Conservation (phyloP, 306 rosid genomes). For the Vigna radiata region DNA sequence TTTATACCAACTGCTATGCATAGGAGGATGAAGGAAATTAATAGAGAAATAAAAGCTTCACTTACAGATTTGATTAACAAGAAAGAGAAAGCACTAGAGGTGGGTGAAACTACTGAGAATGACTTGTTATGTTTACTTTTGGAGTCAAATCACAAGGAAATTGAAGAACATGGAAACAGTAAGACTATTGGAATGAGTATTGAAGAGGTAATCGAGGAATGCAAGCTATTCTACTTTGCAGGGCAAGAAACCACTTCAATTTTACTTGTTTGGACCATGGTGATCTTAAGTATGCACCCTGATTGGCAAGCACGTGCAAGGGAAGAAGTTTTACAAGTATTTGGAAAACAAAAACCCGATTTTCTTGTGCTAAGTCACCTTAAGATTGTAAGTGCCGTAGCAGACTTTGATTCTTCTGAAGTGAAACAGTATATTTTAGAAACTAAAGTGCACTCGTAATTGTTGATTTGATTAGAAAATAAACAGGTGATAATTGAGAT, state of each 20-base stretch:
- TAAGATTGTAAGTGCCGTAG: slow-evolving; percentile 30
- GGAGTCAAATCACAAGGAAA: background rate
- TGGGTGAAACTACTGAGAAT: slow-evolving; percentile 40
- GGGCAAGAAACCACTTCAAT: background rate
- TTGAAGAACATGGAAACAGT: background rate
- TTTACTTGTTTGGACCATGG: slow-evolving; percentile 6
- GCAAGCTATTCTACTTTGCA: background rate
- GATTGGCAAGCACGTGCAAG: slow-evolving; percentile 10
- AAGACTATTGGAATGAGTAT: slow-evolving; percentile 1
- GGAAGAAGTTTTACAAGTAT: slow-evolving; percentile 5
- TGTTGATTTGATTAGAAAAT: no score
- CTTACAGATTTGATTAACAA: slow-evolving; percentile 43
- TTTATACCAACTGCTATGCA: slow-evolving; percentile 45
- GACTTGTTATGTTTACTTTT: slow-evolving; percentile 6
- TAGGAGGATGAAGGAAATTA: slow-evolving; percentile 37
- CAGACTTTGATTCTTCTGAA: no score
- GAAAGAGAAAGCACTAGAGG: slow-evolving; percentile 42
- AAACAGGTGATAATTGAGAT: no score
- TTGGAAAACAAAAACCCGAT: background rate
- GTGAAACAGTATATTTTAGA: no score
- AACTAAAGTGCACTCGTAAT: no score
- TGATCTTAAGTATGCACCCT: background rate
- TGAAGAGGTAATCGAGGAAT: background rate
- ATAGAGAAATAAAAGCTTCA: slow-evolving; percentile 22
- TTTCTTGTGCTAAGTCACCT: background rate